Base-by-base conservation (phyloP, 768 basidiomycete genomes). In the Flagelloscypha sp. region DNA sequence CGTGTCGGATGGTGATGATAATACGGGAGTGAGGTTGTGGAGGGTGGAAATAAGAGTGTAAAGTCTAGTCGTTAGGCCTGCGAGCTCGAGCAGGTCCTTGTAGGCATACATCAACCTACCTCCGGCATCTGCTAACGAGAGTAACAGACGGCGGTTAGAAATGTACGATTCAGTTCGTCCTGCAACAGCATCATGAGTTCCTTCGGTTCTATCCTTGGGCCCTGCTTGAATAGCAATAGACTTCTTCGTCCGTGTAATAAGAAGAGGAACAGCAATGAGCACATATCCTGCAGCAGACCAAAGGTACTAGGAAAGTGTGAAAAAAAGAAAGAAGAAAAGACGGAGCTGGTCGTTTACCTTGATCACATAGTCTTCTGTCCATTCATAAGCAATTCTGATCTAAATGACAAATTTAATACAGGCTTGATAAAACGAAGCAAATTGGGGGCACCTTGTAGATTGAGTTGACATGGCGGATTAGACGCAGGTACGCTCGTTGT, bases 331-430 rank as follows among this genome's bases (percentile, higher is more conserved):
- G n/a, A n/a, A n/a, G n/a, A n/a, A n/a, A n/a, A n/a, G n/a, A n/a
- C n/a, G n/a, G n/a, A n/a, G n/a, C n/a, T n/a, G n/a, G n/a, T n/a
- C n/a, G n/a, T n/a, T n/a, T n/a, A n/a, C n/a, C n/a, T 95, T 95
- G 67, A 95, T 90, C 13, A 95, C 84, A 46, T 88, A 92, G 61
- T 95, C 93, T 52, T 95, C 93, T 1, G 87, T 95, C 92, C 86
- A 95, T 60, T 79, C 87, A 49, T 88, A 93, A 2, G 83, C 83
- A 30, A 93, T 87, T 11, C 89, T 80, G 35, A 89, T 86, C 84
- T 87, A 41, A 19, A 24, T 4, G 28, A 11, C 5, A 23, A 18
- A 23, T 18, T 35, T 30, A 30, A 28, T 22, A 4, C 13, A 6
- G 11, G 11, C 15, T 25, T 35, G 15, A 22, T 6, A 23, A 27